Base-by-base conservation (phyloP, 305 asterid species). In the Galium porrigens region DNA sequence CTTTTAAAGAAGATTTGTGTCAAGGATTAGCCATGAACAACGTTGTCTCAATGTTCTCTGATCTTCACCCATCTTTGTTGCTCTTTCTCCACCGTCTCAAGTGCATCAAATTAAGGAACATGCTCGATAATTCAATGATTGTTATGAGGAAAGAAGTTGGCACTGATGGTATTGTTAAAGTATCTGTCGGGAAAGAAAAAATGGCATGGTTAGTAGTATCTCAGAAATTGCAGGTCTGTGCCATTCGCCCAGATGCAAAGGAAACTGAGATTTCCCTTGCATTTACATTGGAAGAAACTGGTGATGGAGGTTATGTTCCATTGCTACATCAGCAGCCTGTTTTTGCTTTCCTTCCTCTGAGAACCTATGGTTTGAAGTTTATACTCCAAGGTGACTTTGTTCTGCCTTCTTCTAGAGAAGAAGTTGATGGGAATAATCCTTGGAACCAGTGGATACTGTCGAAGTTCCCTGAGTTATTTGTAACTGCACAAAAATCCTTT, bases 361-460 rank as follows among this genome's bases (percentile, higher is more conserved):
- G 99, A 73, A 85, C 88, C 18, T 92, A 92, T 59, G 99, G 99
- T 36, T 87, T 89, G 65, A 89, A 83, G 81, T 87, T 89, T 77
- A 92, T 89, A 66, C 77, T 92, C 69, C 99, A 92, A 79, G 97
- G 94, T 67, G 96, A 89, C 81, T 89, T 92, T 82, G 83, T 81
- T 76, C 81, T 92, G 81, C 96, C 97, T 63, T 92, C 99, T 33
- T 92, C 99, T 42, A 83, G 99, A 73, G 97, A 92, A 78, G 99
- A 89, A 79, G 95, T 92, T 81, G 99, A 92, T 75, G 88, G 82
- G 56, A 81, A 84, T 76, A 89, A 94, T 77, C 91, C 96, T 10
- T 92, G 95, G 99, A 92, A 92, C 77, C 99, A 92, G 74, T 89
- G 95, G 96, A 77, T 92, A 78, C 78, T 89, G 53, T 85, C 95